Base-by-base conservation (phyloP, 306 rosid species). In the Alnus glutinosa region DNA sequence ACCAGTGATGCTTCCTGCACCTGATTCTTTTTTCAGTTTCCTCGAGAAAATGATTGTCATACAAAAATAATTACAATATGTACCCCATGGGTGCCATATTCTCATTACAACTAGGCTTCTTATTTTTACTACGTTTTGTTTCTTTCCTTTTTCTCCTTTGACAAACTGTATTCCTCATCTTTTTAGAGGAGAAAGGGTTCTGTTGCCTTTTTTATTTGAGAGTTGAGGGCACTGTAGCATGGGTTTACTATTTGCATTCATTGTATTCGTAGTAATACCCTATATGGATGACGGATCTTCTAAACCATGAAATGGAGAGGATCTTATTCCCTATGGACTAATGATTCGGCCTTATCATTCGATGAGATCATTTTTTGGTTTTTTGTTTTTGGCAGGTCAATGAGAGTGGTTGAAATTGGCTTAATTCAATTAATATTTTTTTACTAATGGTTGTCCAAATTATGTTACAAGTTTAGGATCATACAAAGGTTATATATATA, bases 11-110 rank as follows among this genome's bases (percentile, higher is more conserved):
- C 51, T 72, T 44, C 52, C 68, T 66, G 59, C 32, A 79, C 57
- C 58, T 46, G 58, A 62, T 79, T 76, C 48, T 49, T 58, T 44
- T 85, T 74, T 81, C 72, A 81, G 74, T 55, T 70, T 77, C 57
- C 16, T 55, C 70, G 32, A 80, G 51, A 76, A 9, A 78, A 78
- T 63, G 87, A 49, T 50, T 59, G 76, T 64, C 61, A 62, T 80
- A 63, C 86, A 83, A 66, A 59, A 78, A 82, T 70, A 51, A 55
- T 76, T 84, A 50, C 57, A 58, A 78, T 80, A 77, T 71, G 67
- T 72, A n/a, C 71, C 52, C 55, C 74, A 76, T 67, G 82, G 74
- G 71, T 78, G 75, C 71, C 81, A 48, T 61, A 70, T 37, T 66
- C 63, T 2, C 46, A 55, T 37, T 73, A 10, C 44, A 46, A 23